Evolutionary conservation across 2,329 filamentous ascomycete species (phyloP), one percentile per base, ranked within the genome.

Genomic region (Hypoxylon sp.): DNA sequence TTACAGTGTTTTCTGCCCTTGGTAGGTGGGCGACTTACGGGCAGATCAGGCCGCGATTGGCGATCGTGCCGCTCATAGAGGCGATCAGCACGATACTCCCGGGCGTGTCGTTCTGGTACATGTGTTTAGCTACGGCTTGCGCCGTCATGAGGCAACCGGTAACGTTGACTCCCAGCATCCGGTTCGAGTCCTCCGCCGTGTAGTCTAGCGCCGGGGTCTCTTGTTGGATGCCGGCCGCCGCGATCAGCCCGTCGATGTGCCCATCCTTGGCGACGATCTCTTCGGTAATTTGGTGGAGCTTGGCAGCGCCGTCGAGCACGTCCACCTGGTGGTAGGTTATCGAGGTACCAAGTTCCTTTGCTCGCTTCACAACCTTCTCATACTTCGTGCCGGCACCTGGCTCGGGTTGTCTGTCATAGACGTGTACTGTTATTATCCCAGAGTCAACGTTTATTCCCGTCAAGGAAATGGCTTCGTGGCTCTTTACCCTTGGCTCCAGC

Each of bases 131-230:
- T n/a, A 92, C 91, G 19, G 92, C 92, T 81, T 94, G 92, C 24
- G 93, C 92, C 67, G 92, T 96, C 85, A 94, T 87, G 79, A 93
- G 92, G 26, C 85, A 88, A 11, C 93, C 94, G n/a, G 89, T 95
- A 70, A 97, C 84, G 78, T 97, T 96, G 73, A 94, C 89, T 72
- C 91, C 86, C 77, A 97, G 84, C 82, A 97, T 92, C 77, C 88
- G 86, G 75, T 93, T 88, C 75, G 88, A 87, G 74, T 92, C 91
- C 73, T 89, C 84, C 20, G 91, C 87, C 22, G 87, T 85, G 74
- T 97, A 96, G 50, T 97, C 92, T 56, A 97, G 81, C 1, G 94
- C 93, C 0, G 91, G 79, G 0, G 88, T 93, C 79, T 96, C 92
- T 77, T 96, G 91, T 79, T 97, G 92, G 71, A 93, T 91, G 5